Evolutionary conservation across 208 protist genomes (phyloP).

Genomic region (Leptomonas pyrrhocoris): DNA sequence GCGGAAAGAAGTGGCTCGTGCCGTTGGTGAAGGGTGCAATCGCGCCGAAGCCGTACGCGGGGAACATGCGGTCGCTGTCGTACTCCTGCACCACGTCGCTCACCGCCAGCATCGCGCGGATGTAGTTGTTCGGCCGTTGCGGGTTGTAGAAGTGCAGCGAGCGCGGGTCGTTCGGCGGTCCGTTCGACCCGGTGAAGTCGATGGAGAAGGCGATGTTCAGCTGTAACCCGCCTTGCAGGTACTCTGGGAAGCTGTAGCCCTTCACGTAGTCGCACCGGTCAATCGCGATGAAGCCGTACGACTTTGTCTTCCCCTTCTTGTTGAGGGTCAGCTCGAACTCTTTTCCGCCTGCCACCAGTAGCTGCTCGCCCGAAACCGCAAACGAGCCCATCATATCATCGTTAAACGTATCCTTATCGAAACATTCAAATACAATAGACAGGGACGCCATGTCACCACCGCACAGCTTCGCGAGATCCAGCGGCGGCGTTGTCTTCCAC

Average conservation of each 20-base stretch:
- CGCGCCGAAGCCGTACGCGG: conserved; percentile 52
- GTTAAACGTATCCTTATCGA: conserved; percentile 20
- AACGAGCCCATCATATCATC: conserved; percentile 34
- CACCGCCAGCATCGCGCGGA: conserved; percentile 52
- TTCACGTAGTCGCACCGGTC: conserved; percentile 17
- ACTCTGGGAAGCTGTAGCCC: conserved; percentile 59
- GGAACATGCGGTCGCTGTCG: conserved; percentile 53
- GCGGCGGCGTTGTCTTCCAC: conserved; percentile 33
- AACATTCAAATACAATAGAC: conserved; percentile 38
- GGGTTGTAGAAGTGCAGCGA: conserved; percentile 67
- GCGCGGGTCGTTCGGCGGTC: conserved; percentile 39
- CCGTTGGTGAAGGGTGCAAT: conserved; percentile 37
- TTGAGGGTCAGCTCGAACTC: conserved; percentile 29
- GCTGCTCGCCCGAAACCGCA: conserved; percentile 26
- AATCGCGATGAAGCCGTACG: conserved; percentile 38
- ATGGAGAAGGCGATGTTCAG: conserved; percentile 74
- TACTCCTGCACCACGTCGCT: conserved; percentile 53
- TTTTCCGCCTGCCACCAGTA: conserved; percentile 7
- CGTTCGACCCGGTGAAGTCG: conserved; percentile 80
- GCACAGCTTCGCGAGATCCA: conserved; percentile 39
- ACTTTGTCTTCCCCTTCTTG: conserved; percentile 38
- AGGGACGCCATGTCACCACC: conserved; percentile 24
- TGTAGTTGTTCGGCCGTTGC: conserved; percentile 40
- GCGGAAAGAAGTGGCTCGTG: conserved; percentile 62
- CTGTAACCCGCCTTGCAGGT: conserved; percentile 49